Conservation (phyloP, 306 rosid genomes). For the Cucurbita pepo region DNA sequence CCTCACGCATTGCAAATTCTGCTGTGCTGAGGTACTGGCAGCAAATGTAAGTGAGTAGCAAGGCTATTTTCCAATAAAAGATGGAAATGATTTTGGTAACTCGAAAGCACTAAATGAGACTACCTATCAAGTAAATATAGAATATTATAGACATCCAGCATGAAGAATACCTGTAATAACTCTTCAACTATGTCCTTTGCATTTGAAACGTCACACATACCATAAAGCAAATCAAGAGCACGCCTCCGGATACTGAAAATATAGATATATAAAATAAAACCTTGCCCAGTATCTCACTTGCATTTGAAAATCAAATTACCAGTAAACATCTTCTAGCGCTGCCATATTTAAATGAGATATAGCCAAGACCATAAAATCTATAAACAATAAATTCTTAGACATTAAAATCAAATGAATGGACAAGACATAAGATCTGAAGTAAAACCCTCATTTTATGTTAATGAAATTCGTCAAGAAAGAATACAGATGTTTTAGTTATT, state of each 20-base stretch:
- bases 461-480: not conserved
- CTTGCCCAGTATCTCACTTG: not conserved
- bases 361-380: not conserved
- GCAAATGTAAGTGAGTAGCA: constrained; percentile 15
- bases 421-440: not conserved
- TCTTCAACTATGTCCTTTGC: constrained; percentile 99
- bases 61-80: constrained; percentile 8
- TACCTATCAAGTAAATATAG: not conserved
- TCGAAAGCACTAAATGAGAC: not conserved
- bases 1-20: constrained; percentile 98
- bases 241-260: constrained; percentile 83
- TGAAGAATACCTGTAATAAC: constrained; percentile 60
- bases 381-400: not conserved
- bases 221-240: constrained; percentile 96
- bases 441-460: not conserved
- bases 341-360: not conserved
- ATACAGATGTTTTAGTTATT: not conserved
- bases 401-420: not conserved
- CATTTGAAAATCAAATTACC: not conserved
- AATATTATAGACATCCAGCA: not conserved
- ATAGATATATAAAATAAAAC: constrained; percentile 10
- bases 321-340: not conserved
- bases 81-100: not conserved
- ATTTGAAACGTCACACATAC: constrained; percentile 98
- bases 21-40: constrained; percentile 95